Evolutionary conservation across 306 rosid species (phyloP).

Genomic region (Prunus armeniaca): DNA sequence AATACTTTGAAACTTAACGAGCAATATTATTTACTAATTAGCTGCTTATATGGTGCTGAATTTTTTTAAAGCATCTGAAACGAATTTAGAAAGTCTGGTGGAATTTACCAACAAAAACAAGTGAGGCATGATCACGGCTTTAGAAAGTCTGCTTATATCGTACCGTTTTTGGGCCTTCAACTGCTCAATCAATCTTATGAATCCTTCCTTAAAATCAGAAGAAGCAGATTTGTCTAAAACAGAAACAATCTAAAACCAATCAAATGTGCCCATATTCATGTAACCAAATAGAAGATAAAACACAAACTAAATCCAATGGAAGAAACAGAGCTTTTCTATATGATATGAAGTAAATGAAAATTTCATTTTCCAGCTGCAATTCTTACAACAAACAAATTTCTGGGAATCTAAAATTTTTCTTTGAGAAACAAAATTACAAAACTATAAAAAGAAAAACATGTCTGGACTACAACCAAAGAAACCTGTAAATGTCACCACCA

Average conservation of each 20-base stretch:
- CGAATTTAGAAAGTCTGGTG: background rate
- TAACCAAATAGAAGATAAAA: background rate
- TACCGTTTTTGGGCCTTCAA: background rate
- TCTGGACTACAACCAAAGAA: conserved; percentile 15
- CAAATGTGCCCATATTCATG: too few relatives aligned
- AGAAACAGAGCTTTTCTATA: background rate
- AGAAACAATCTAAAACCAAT: too few relatives aligned
- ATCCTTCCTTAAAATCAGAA: too few relatives aligned
- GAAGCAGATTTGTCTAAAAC: too few relatives aligned
- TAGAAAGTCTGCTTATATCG: too few relatives aligned
- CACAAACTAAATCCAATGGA: background rate
- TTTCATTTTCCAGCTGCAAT: conserved; percentile 41
- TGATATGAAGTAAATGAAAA: conserved; percentile 15
- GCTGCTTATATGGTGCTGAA: background rate
- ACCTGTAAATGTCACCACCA: conserved; percentile 62
- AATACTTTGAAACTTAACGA: background rate
- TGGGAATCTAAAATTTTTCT: background rate
- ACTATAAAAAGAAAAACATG: background rate
- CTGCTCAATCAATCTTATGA: too few relatives aligned
- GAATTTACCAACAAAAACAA: background rate
- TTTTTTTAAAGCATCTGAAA: background rate
- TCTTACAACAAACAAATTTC: conserved; percentile 29
- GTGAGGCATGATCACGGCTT: background rate
- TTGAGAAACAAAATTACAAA: conserved; percentile 22
- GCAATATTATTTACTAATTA: background rate